These are phyloP conservation scores for Aspergillus tamarii DNA, from an alignment of 2,329 filamentous ascomycete species.

Conservation along the genomic window DNA sequence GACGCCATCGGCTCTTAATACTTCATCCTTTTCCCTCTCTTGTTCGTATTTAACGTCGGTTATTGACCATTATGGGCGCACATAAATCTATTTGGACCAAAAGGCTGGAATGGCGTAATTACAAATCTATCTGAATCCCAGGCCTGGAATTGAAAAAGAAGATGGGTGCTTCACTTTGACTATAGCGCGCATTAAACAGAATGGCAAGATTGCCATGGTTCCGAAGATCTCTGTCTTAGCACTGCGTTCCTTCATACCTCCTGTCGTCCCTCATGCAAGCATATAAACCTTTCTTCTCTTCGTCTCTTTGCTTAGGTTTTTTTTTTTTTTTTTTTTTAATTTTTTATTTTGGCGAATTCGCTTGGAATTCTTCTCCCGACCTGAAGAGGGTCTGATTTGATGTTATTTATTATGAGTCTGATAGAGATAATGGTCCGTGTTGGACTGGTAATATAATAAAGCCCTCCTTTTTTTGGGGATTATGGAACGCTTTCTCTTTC, in stretches of 20 bases:
- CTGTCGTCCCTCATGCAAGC: not conserved
- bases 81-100: constrained; percentile 17
- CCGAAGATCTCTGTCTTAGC: constrained; percentile 4
- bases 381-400: constrained; percentile 17
- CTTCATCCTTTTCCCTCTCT: not conserved
- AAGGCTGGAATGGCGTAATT: constrained; percentile 24
- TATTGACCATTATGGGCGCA: constrained; percentile 20
- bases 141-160: constrained; percentile 2
- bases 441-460: constrained; percentile 16
- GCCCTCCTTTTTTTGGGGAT: constrained; percentile 1
- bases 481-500: not conserved
- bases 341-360: constrained; percentile 6
- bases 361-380: constrained; percentile 1
- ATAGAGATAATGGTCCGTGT: constrained; percentile 25
- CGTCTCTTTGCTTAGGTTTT: constrained; percentile 4
- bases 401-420: constrained; percentile 19
- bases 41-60: constrained; percentile 17
- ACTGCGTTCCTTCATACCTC: constrained; percentile 5
- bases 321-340: constrained; percentile 8
- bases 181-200: constrained; percentile 9
- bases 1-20: constrained; percentile 3
- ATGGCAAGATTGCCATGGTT: constrained; percentile 9
- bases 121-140: constrained; percentile 14
- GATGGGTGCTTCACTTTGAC: constrained; percentile 8
- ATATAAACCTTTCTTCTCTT: not conserved